Conservation (phyloP, 1,139 yeast species). For the Starmera stellimalicola region DNA sequence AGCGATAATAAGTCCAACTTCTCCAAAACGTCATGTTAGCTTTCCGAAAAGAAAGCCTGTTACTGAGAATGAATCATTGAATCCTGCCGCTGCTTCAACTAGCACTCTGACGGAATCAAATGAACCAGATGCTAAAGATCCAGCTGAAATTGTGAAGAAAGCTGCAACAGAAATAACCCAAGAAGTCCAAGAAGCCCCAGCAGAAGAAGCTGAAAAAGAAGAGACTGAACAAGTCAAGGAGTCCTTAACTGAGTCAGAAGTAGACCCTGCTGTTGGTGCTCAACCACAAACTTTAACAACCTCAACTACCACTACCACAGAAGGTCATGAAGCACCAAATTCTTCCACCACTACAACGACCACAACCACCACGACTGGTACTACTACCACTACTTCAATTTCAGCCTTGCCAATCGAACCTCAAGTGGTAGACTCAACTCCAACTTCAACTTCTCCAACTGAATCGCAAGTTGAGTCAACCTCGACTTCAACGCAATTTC, state of each 20-base stretch:
- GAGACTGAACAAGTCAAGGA: too few species aligned
- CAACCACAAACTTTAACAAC: background rate
- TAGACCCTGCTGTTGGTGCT: too few species aligned
- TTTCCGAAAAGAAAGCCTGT: constrained; percentile 16
- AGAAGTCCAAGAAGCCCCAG: too few species aligned
- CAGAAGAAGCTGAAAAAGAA: too few species aligned
- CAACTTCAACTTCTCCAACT: too few species aligned
- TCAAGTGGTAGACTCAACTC: background rate
- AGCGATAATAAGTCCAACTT: background rate
- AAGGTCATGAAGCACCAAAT: too few species aligned
- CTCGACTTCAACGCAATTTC: background rate
- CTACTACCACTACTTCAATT: background rate
- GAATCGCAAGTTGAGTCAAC: background rate
- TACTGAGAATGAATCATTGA: background rate
- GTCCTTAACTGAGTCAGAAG: too few species aligned
- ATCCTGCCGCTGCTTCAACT: too few species aligned
- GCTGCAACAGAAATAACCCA: too few species aligned
- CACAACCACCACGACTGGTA: background rate
- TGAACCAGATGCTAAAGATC: too few species aligned
- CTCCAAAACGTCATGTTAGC: constrained; percentile 3
- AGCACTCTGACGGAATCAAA: background rate
- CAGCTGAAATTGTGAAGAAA: too few species aligned
- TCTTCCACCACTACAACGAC: background rate
- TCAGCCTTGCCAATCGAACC: background rate
- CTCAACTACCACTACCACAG: background rate